A percentile compares a stretch with the other conserved stretches of the same genome.
These are phyloP conservation scores for Cinchona pubescens DNA, from an alignment of 257 asterid genomes.

Conservation along the genomic window DNA sequence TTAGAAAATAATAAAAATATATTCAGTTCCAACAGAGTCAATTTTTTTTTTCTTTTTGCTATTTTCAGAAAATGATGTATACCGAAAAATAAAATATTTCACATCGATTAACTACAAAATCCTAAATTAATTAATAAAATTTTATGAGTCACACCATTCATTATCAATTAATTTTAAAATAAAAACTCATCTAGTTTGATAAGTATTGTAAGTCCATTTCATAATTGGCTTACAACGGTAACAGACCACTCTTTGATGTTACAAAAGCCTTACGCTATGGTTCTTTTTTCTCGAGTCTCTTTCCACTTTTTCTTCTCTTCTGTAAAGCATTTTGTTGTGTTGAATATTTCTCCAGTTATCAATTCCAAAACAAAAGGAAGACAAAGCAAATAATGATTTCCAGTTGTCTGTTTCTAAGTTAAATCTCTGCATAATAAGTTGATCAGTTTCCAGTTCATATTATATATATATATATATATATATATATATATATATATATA, in stretches of 20 bases:
- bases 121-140: too few relatives aligned
- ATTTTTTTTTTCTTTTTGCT: too few relatives aligned
- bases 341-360: not conserved
- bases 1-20: too few relatives aligned
- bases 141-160: too few relatives aligned
- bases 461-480: too few relatives aligned
- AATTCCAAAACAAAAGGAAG: not conserved
- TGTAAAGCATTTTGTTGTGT: conserved; percentile 17
- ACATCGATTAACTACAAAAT: too few relatives aligned
- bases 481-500: too few relatives aligned
- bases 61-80: conserved; percentile 1
- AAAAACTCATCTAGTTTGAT: too few relatives aligned
- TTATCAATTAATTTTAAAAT: too few relatives aligned
- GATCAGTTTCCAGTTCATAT: not conserved
- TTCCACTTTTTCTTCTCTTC: conserved; percentile 18
- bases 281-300: conserved; percentile 13
- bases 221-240: conserved; percentile 20
- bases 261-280: conserved; percentile 15
- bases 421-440: not conserved
- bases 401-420: conserved; percentile 9
- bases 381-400: conserved; percentile 5
- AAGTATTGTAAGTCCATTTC: conserved; percentile 15
- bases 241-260: conserved; percentile 13
- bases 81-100: too few relatives aligned
- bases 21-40: too few relatives aligned